phyloP scores from a whole-genome alignment of 1,284 basidiomycete species.

The Pseudozyma flocculosa region DNA sequence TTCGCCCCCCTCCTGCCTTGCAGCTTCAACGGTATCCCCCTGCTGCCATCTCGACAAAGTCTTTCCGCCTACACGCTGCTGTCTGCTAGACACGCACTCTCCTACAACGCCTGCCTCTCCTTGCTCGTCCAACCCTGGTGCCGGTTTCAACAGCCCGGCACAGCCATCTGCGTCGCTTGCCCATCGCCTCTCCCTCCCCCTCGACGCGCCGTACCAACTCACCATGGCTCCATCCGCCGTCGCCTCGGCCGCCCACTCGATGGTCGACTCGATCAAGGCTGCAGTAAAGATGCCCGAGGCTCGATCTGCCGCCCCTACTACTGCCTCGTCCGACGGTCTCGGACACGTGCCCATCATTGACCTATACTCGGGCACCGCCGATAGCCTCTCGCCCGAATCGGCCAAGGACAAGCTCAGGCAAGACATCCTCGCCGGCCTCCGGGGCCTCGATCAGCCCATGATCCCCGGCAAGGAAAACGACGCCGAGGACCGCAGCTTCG shows the following conservation, averaged over 20 bases:
- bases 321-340: neutral
- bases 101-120: too few relatives aligned
- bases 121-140: too few relatives aligned
- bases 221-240: neutral
- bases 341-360: conserved; percentile 30
- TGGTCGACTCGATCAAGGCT: neutral
- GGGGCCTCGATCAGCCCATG: conserved; percentile 21
- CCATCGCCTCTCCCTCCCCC: neutral
- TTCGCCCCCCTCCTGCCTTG: too few relatives aligned
- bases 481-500: conserved; percentile 27
- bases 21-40: too few relatives aligned
- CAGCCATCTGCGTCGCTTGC: too few relatives aligned
- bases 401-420: conserved; percentile 28
- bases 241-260: neutral
- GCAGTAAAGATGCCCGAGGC: neutral
- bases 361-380: conserved; percentile 41
- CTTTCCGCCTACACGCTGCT: too few relatives aligned
- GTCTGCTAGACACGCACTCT: too few relatives aligned
- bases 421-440: conserved; percentile 38
- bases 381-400: conserved; percentile 21
- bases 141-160: too few relatives aligned
- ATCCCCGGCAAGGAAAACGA: conserved; percentile 36
- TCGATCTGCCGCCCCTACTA: too few relatives aligned
- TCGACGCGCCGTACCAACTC: too few relatives aligned
- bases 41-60: too few relatives aligned